Percentiles rank a stretch among this genome's conserved stretches.
Conservation (phyloP, 257 asterid genomes). For the Scutellaria minor region DNA sequence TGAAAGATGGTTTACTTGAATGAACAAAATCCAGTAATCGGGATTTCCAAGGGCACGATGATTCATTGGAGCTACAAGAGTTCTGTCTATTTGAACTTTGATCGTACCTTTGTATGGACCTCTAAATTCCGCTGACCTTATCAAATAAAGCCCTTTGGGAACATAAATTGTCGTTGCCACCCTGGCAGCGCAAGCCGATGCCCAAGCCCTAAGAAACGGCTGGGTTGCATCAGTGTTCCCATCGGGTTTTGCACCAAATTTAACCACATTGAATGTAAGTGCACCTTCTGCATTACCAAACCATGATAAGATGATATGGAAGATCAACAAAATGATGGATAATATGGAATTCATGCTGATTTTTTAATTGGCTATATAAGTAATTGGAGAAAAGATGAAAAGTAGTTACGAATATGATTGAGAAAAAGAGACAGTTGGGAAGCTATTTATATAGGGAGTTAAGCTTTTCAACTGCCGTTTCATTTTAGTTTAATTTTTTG, state of each 20-base stretch:
- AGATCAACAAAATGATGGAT: constrained; percentile 21
- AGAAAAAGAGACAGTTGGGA: constrained; percentile 34
- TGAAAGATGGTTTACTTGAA: constrained; percentile 47
- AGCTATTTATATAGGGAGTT: constrained; percentile 39
- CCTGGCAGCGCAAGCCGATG: constrained; percentile 43
- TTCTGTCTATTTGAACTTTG: constrained; percentile 54
- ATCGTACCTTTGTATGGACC: constrained; percentile 64
- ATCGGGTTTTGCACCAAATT: constrained; percentile 55
- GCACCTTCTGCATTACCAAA: constrained; percentile 44
- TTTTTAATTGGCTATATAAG: background rate
- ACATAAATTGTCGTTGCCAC: constrained; percentile 40
- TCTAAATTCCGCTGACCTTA: constrained; percentile 46
- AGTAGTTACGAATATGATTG: constrained; percentile 23
- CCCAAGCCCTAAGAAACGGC: constrained; percentile 58
- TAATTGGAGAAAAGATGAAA: background rate
- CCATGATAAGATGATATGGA: constrained; percentile 28
- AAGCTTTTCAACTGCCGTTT: constrained; percentile 10
- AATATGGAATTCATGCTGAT: constrained; percentile 25
- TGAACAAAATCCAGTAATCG: constrained; percentile 62
- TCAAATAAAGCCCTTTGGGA: constrained; percentile 42
- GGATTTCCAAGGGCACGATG: constrained; percentile 47
- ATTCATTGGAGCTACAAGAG: constrained; percentile 59
- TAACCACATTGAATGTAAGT: constrained; percentile 47
- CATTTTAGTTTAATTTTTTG: background rate
- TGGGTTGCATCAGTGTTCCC: constrained; percentile 55